Base-by-base conservation (phyloP, 371 early-diverging fungal genomes). In the Lichtheimia ornata region DNA sequence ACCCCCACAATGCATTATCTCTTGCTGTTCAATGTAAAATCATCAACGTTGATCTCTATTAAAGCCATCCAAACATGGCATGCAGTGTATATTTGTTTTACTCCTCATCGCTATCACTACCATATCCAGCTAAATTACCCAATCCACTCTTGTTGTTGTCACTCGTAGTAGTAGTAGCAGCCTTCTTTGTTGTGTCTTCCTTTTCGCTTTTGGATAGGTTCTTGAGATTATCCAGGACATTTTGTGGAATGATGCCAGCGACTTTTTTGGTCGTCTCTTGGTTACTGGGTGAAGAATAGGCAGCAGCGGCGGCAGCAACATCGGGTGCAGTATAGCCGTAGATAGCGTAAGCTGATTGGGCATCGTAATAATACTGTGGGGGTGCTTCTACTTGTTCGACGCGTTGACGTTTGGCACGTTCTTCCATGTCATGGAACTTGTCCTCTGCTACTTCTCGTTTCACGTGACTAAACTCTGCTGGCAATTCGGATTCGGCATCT, bases 401-500 rank as follows among this genome's bases (percentile, higher is more conserved):
- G 52, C 67, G 66, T 40, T 77, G 73, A 42, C 72, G 76, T 54
- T 81, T 82, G 22, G 63, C 57, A n/a, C 49, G 56, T 24, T 56
- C 58, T 45, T 73, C 79, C 69, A 78, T 71, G 35, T 79, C 51
- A 30, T 61, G 61, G 25, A 74, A 71, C 0, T 73, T 78, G 55
- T 71, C 74, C 52, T 76, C 76, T 59, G 69, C 74, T 12, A 72
- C 63, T 50, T 70, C 72, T 7, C 75, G 68, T 25, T 74, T 76
- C 28, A 58, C 42, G 14, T 59, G 61, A 1, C 80, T 78, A 53
- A 71, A 76, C 50, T 86, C 85, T 12, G 76, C 80, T 2, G 93
- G 90, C n/a, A 94, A 65, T 27, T 83, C 84, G 17, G 85, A 67
- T 63, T 83, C 84, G 20, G 84, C 65, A 5, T 86, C 84, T 61